Percentiles rank a stretch among this genome's conserved stretches.
These are phyloP conservation scores for Pythium periplocum DNA, from an alignment of 352 stramenopile genomes.

Conservation along the genomic window DNA sequence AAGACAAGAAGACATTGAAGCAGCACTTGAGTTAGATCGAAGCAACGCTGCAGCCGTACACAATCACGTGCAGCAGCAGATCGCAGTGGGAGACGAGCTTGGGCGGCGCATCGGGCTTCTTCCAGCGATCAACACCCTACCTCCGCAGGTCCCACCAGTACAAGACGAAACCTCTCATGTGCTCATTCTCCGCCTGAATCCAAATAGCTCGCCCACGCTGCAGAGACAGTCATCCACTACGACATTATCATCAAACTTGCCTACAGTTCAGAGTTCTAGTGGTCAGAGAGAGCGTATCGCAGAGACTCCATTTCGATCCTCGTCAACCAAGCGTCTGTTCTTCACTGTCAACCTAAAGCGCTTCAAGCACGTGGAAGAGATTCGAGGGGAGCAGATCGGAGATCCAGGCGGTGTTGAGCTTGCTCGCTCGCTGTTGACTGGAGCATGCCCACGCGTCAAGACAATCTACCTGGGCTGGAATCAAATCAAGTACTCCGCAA, in stretches of 20 bases:
- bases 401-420: conserved; percentile 50
- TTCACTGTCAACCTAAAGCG: conserved; percentile 72
- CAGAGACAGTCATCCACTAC: background rate
- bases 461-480: conserved; percentile 64
- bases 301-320: background rate
- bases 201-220: background rate
- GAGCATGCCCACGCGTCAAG: conserved; percentile 54
- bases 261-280: too few species aligned
- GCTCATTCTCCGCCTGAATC: conserved; percentile 46
- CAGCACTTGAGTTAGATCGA: conserved; percentile 6
- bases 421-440: conserved; percentile 53
- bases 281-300: too few species aligned
- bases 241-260: background rate
- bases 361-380: conserved; percentile 63
- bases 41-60: background rate
- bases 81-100: conserved; percentile 32
- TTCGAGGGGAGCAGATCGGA: conserved; percentile 52
- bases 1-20: background rate
- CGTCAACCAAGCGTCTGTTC: conserved; percentile 38
- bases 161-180: conserved; percentile 55
- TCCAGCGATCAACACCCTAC: conserved; percentile 47
- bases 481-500: conserved; percentile 45
- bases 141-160: conserved; percentile 10
- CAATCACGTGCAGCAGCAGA: conserved; percentile 25
- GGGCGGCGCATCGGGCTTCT: conserved; percentile 42